Base-by-base conservation (phyloP, 2,329 filamentous ascomycete species). In the Ophiostoma montium region DNA sequence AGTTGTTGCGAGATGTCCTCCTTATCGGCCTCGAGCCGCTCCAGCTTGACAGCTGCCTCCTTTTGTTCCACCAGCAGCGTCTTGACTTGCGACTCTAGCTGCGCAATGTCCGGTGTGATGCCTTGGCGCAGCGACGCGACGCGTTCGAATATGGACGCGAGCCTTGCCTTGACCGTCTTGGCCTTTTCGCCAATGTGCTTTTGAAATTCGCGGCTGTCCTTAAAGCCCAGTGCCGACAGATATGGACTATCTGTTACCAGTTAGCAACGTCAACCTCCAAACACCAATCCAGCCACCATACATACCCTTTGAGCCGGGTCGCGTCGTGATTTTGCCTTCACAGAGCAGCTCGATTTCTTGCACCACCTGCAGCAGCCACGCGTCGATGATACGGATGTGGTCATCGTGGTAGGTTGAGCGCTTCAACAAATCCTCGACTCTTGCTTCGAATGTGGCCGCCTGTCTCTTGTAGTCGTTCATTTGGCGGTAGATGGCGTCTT, bases 391-490 rank as follows among this genome's bases (percentile, higher is more conserved):
- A 60, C 90, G 81, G 47, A 98, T 70, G 63, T 96, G 92, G 58
- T 96, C 88, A 66, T 96, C 87, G 67, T 96, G 87, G 65, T 92
- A 80, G 54, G 77, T 74, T 30, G 84, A 78, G 60, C 80, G 77
- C 63, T 87, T 88, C 56, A 85, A 78, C 54, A 94, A 70, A 56
- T 94, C 85, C 61, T 82, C 82, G 53, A 95, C 71, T 61, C 86
- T 84, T 51, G 78, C 72, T 68, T 96, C 89, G 54, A 94, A 70
- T 36, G 84, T 84, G 51, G 76, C 74, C 63, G 88, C 89, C 63
- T 94, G 87, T 58, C 92, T 82, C 68, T 94, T 95, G 67, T 94
- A 95, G 67, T 96, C 92, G 62, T 88, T 86, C 88, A 98, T 95
- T 68, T 95, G 90, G 51, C 94, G 86, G 60, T 86, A 83, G 63